Conservation (phyloP, 768 basidiomycete genomes). For the Mycena polygramma region DNA sequence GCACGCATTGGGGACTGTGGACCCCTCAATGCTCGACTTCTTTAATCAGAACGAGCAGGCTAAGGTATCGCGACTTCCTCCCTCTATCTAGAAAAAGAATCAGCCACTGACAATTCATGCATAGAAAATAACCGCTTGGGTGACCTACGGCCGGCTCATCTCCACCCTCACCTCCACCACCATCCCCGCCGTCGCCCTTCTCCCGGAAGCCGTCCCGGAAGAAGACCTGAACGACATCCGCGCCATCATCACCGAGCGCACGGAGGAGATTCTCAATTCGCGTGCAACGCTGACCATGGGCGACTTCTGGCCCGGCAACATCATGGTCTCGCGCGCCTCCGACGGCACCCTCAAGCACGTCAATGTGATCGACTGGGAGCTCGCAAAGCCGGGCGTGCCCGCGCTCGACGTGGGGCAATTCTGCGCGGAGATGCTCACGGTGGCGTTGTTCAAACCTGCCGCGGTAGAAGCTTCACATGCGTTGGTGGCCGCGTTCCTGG, state of each 20-base stretch:
- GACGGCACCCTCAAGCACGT: conserved; percentile 50
- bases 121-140: conserved; percentile 43
- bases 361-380: conserved; percentile 76
- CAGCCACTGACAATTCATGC: background rate
- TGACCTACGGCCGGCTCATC: conserved; percentile 60
- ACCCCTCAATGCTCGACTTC: conserved; percentile 44
- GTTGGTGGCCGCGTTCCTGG: conserved; percentile 60
- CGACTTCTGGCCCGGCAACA: conserved; percentile 82
- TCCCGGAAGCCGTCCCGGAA: conserved; percentile 51
- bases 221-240: conserved; percentile 49
- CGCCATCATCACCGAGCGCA: conserved; percentile 42
- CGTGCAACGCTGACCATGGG: conserved; percentile 56
- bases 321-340: conserved; percentile 56
- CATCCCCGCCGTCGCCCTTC: conserved; percentile 51
- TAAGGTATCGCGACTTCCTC: conserved; percentile 39
- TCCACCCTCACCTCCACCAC: conserved; percentile 47
- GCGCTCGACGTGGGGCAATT: conserved; percentile 76
- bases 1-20: conserved; percentile 60
- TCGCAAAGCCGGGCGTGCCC: conserved; percentile 67
- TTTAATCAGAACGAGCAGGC: conserved; percentile 56
- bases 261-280: conserved; percentile 43
- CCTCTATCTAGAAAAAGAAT: too few species aligned
- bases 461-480: conserved; percentile 51
- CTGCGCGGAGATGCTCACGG: conserved; percentile 67
- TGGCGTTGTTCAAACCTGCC: conserved; percentile 61